Evolutionary conservation across 2,329 filamentous ascomycete genomes (phyloP).

Genomic region (Penicillium sp.): DNA sequence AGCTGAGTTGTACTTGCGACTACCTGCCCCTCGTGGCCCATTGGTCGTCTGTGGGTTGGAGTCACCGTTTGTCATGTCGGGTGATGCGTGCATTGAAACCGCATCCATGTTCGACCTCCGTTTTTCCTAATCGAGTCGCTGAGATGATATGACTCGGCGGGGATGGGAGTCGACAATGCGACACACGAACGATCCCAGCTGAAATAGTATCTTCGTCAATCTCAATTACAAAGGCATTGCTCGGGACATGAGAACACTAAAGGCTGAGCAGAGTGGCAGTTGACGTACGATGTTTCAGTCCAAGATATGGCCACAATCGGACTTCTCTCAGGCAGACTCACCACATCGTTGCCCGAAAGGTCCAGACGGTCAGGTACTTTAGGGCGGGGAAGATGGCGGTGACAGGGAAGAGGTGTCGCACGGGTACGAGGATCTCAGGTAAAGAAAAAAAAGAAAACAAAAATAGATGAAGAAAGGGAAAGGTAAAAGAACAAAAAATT

Average conservation of each 20-base stretch:
- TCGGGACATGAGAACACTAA: not conserved
- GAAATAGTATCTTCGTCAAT: conserved; percentile 9
- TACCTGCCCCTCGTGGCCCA: conserved; percentile 6
- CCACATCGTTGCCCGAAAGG: conserved; percentile 12
- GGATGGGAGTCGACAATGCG: conserved; percentile 1
- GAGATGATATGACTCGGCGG: not conserved
- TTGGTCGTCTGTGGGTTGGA: conserved; percentile 7
- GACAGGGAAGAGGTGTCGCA: conserved; percentile 4
- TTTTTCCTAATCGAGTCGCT: not conserved
- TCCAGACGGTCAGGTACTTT: conserved; percentile 4
- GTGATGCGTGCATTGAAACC: conserved; percentile 13
- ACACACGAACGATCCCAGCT: conserved; percentile 10
- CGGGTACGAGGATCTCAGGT: not conserved
- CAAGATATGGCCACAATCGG: not conserved
- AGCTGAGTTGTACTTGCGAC: conserved; percentile 9
- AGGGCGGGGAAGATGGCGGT: conserved; percentile 3
- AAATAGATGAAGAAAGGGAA: not conserved
- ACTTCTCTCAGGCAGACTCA: conserved; percentile 12
- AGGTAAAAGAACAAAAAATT: not conserved
- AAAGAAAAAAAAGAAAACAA: not conserved
- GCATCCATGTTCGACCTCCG: conserved; percentile 13
- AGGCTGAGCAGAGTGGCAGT: not conserved
- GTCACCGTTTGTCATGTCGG: conserved; percentile 19
- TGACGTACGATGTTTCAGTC: conserved; percentile 7
- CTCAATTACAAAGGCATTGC: conserved; percentile 5